phyloP scores from a whole-genome alignment of 2,329 filamentous ascomycete species.

The Colletotrichum eleusines region DNA sequence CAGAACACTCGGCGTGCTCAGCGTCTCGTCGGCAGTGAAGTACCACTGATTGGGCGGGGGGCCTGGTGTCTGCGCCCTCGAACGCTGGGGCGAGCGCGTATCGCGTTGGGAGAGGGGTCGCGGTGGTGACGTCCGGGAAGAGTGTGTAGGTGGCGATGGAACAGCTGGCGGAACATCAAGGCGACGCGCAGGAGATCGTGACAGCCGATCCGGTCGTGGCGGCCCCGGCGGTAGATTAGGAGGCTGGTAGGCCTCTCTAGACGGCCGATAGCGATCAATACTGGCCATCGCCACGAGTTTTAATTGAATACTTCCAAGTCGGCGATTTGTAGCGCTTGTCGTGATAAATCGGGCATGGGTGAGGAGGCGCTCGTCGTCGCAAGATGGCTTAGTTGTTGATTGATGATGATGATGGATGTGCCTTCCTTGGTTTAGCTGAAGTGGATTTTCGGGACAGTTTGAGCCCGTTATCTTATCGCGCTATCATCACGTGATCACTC shows the following conservation, averaged over 20 bases:
- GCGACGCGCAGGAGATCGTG: conserved; percentile 63
- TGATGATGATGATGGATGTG: conserved; percentile 1
- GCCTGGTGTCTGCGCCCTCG: conserved; percentile 42
- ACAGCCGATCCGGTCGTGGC: conserved; percentile 56
- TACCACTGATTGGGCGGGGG: conserved; percentile 79
- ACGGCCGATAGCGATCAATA: conserved; percentile 69
- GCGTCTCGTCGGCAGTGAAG: conserved; percentile 85
- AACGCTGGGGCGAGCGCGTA: conserved; percentile 56
- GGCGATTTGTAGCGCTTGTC: conserved; percentile 3
- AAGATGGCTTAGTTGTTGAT: conserved; percentile 14
- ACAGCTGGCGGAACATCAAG: conserved; percentile 71
- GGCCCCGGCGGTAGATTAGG: conserved; percentile 57
- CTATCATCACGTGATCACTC: conserved; percentile 22
- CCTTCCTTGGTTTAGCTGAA: conserved; percentile 18
- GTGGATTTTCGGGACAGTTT: conserved; percentile 38
- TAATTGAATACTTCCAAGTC: conserved; percentile 1
- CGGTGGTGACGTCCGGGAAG: conserved; percentile 67
- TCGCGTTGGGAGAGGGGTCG: conserved; percentile 58
- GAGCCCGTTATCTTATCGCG: conserved; percentile 46
- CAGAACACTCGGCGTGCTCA: conserved; percentile 84
- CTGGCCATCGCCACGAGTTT: conserved; percentile 63
- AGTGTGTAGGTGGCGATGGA: conserved; percentile 70
- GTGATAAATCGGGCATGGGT: conserved; percentile 32
- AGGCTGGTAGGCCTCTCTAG: conserved; percentile 69
- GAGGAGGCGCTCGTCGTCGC: conserved; percentile 27